Evolutionary conservation across 768 basidiomycete species (phyloP), one percentile per base, ranked within the genome.

Genomic region (Wakefieldia striispora): DNA sequence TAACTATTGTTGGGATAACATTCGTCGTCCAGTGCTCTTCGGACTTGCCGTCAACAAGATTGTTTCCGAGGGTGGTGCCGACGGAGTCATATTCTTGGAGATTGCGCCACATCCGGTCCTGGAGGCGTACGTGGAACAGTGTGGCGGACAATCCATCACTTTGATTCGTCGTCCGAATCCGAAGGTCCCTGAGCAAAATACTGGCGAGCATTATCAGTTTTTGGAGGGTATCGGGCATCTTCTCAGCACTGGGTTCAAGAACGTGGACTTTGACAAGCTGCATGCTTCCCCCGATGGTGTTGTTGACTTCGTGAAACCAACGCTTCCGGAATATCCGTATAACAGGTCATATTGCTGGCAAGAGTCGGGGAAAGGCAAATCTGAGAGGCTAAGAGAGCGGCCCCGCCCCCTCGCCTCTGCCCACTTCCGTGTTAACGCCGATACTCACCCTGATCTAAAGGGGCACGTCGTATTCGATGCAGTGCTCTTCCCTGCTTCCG

Each of bases 401-500:
- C 55, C 64, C 2, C 66, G 75, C 0, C 73, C 75, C 1, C 55
- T 76, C 9, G 71, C 75, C 39, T 57, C 69, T 35, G n/a, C 59
- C 0, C 62, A 66, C 35, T 65, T 75, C 40, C 65, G 66, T 11
- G 50, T 78, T 26, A 77, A 50, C 33, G 62, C 50, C 8, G 62
- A 67, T 23, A 50, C 55, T 29, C 68, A 68, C 37, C 62, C 77
- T 0, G 65, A 66, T 20, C 56, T 79, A 9, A 70, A 72, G 0
- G 68, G 77, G 29, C 77, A 79, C 55, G 54, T 76, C 16, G 73
- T 78, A 31, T 67, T 69, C 23, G 72, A 71, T 1, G 74, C 76
- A 20, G 66, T 74, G 0, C 75, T 78, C 21, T 71, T 76, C 70
- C 75, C 77, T 9, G 75, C 74, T 13, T 68, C 75, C 14, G 77